phyloP scores from a whole-genome alignment of 2,329 filamentous ascomycete species.

The Thelonectria olida region DNA sequence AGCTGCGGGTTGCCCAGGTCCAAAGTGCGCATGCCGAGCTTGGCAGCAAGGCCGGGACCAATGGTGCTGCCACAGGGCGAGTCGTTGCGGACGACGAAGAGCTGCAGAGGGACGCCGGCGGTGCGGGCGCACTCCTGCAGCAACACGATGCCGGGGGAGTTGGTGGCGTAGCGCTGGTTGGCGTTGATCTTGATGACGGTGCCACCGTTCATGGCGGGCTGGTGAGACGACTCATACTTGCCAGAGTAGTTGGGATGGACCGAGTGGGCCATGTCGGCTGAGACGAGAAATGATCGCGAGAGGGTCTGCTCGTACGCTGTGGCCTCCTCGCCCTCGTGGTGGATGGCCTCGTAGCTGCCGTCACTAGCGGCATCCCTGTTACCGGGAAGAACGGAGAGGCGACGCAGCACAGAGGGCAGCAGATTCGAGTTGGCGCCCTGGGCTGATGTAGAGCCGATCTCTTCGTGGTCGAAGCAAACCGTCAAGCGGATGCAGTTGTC shows the following conservation, averaged over 20 bases:
- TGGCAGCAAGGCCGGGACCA: constrained; percentile 92
- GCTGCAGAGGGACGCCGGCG: constrained; percentile 84
- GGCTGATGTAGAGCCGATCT: constrained; percentile 91
- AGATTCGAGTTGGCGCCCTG: constrained; percentile 95
- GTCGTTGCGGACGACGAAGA: constrained; percentile 97
- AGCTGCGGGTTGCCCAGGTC: constrained; percentile 95
- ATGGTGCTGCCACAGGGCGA: constrained; percentile 95
- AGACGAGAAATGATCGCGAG: constrained; percentile 90
- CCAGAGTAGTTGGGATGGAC: constrained; percentile 93
- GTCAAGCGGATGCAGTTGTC: constrained; percentile 90
- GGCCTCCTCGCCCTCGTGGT: constrained; percentile 68
- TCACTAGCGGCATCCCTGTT: constrained; percentile 73
- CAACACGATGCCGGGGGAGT: constrained; percentile 92
- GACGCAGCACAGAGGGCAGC: constrained; percentile 85
- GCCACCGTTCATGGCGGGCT: constrained; percentile 95
- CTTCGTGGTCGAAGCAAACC: constrained; percentile 96
- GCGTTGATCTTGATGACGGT: constrained; percentile 98
- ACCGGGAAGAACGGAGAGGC: constrained; percentile 81
- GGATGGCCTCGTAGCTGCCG: constrained; percentile 63
- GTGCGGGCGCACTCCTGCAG: constrained; percentile 84
- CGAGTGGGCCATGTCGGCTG: constrained; percentile 96
- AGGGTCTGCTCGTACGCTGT: constrained; percentile 95
- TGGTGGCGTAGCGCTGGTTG: constrained; percentile 96
- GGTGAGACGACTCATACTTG: constrained; percentile 92
- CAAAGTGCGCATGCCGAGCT: constrained; percentile 85